Evolutionary conservation across 306 rosid genomes (phyloP).

Genomic region (Vigna nakashimae): DNA sequence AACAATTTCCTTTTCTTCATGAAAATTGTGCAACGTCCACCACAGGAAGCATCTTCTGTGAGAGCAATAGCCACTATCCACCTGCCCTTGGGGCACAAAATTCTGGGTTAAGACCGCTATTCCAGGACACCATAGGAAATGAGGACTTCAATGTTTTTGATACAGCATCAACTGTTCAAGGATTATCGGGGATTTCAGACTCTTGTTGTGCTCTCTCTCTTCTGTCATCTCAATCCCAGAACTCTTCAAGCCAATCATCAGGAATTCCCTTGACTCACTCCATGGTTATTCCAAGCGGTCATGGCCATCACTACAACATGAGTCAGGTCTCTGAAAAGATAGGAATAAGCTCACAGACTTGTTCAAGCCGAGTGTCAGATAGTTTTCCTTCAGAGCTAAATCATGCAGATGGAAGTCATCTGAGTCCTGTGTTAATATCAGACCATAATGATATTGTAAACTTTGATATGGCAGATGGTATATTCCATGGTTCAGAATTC

Average conservation of each 20-base stretch:
- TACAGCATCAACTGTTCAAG: conserved; percentile 59
- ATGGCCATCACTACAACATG: conserved; percentile 57
- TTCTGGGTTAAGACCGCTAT: conserved; percentile 52
- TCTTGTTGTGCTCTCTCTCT: conserved; percentile 96
- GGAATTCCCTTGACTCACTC: conserved; percentile 67
- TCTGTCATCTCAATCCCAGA: conserved; percentile 95
- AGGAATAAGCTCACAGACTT: conserved; percentile 65
- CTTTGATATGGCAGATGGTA: conserved; percentile 62
- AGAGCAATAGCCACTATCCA: conserved; percentile 52
- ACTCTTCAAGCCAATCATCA: conserved; percentile 65
- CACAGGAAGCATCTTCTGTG: conserved; percentile 58
- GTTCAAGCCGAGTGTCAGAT: conserved; percentile 56
- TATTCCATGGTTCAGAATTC: conserved; percentile 64
- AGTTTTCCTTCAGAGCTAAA: conserved; percentile 56
- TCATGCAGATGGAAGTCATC: conserved; percentile 56
- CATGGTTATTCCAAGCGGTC: conserved; percentile 60
- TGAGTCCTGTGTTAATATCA: conserved; percentile 57
- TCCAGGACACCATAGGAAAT: conserved; percentile 56
- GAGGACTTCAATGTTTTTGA: conserved; percentile 66
- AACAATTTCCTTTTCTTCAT: conserved; percentile 63
- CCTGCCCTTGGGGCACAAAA: conserved; percentile 45
- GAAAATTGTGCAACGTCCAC: conserved; percentile 54
- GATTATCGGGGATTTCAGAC: conserved; percentile 64
- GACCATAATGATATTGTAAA: conserved; percentile 56
- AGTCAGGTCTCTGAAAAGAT: conserved; percentile 59